Conservation (phyloP, 2,329 filamentous ascomycete species). For the Massarina eburnea region DNA sequence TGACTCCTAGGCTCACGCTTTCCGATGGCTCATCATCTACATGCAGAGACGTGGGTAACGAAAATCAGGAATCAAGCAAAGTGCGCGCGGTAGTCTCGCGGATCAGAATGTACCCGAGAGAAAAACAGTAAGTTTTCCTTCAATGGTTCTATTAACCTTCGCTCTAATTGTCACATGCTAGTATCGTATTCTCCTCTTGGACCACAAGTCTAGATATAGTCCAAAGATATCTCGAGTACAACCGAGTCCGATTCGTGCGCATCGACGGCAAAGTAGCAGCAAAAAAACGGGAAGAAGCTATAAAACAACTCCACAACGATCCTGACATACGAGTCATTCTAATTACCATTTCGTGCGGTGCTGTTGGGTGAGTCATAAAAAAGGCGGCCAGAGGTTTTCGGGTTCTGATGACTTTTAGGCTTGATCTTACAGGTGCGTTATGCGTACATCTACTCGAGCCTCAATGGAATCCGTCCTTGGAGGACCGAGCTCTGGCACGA, state of each 20-base stretch:
- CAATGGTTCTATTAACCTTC: too few relatives aligned
- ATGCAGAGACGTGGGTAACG: too few relatives aligned
- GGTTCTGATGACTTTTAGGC: conserved; percentile 25
- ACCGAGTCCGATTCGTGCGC: conserved; percentile 39
- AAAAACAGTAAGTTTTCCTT: too few relatives aligned
- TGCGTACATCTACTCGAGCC: conserved; percentile 55
- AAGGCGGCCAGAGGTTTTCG: too few relatives aligned
- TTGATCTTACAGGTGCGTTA: conserved; percentile 52
- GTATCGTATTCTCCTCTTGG: conserved; percentile 57
- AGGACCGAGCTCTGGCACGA: conserved; percentile 47
- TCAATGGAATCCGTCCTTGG: conserved; percentile 50
- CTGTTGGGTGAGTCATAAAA: conserved; percentile 48
- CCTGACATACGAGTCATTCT: conserved; percentile 45
- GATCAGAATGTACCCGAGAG: too few relatives aligned
- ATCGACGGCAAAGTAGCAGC: conserved; percentile 53
- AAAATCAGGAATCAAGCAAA: too few relatives aligned
- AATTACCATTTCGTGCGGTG: conserved; percentile 54
- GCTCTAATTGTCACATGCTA: too few relatives aligned
- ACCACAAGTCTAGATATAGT: conserved; percentile 52
- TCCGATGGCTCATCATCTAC: too few relatives aligned
- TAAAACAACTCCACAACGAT: conserved; percentile 46
- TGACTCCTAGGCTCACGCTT: too few relatives aligned
- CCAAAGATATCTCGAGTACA: conserved; percentile 40
- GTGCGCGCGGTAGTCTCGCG: too few relatives aligned
- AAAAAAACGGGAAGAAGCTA: conserved; percentile 43